Evolutionary conservation across 1,284 basidiomycete genomes (phyloP).

Genomic region (Chalciporus sp.): DNA sequence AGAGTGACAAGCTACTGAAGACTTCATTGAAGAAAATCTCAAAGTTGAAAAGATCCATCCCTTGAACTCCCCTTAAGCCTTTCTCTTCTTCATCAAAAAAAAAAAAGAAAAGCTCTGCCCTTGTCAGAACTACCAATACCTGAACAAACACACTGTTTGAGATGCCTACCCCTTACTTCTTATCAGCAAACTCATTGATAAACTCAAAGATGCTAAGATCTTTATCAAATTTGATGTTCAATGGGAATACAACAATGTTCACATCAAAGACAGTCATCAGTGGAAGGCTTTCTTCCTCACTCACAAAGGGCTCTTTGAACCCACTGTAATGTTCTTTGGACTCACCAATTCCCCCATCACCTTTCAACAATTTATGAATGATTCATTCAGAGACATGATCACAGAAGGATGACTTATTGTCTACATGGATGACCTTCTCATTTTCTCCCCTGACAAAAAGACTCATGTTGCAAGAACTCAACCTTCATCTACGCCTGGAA

Average conservation of each 20-base stretch:
- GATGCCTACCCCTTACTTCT: slow-evolving; percentile 24
- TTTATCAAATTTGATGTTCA: slow-evolving; percentile 20
- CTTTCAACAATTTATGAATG: slow-evolving; percentile 28
- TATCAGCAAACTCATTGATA: no score
- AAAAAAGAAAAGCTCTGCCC: not conserved
- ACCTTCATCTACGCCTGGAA: slow-evolving; percentile 37
- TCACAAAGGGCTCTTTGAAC: slow-evolving; percentile 24
- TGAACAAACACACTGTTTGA: not conserved
- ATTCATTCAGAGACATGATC: slow-evolving; percentile 16
- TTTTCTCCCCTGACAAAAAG: not conserved
- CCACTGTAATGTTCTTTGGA: slow-evolving; percentile 41
- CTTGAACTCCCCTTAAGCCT: not conserved
- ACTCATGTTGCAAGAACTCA: slow-evolving; percentile 26
- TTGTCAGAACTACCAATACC: not conserved
- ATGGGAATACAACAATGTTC: slow-evolving; percentile 7
- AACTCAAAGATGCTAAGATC: slow-evolving; percentile 17
- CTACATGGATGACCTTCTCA: slow-evolving; percentile 29
- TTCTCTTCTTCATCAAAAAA: not conserved
- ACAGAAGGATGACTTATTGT: not conserved
- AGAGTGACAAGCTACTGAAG: not conserved
- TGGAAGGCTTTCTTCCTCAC: slow-evolving; percentile 9
- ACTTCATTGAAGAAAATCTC: not conserved
- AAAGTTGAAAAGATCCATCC: not conserved
- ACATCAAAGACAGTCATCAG: slow-evolving; percentile 26
- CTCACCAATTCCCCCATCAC: slow-evolving; percentile 34